Evolutionary conservation across 2,329 filamentous ascomycete genomes (phyloP), one percentile per base, ranked within the genome.

Genomic region (Fusarium sp.): DNA sequence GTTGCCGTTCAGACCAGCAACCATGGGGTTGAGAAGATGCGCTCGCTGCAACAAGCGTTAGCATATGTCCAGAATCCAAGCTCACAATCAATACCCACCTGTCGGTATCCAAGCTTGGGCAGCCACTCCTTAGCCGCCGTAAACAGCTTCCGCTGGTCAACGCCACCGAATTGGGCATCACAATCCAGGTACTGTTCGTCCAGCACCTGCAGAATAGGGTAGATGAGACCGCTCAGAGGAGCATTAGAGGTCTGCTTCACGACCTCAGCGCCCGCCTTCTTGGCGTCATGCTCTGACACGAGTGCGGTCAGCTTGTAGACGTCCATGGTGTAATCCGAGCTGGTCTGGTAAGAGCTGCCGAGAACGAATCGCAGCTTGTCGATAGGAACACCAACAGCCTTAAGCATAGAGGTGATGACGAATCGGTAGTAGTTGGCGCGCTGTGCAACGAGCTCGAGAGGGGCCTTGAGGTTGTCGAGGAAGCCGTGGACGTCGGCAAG

Each of bases 141-240:
- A 78, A 97, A 97, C 67, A 97, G 89, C 81, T 97, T 97, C 64
- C 93, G 84, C 82, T 97, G 94, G 75, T 97, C 95, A 56, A 91
- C 82, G 69, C 83, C 93, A 61, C 94, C 94, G 67, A 97, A 94
- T 76, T 99, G 93, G 2, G 88, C 91, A 78, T 99, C 95, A 4
- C 94, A 92, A 62, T 89, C 89, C 4, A 99, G 84, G 83, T 97
- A 89, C 82, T 96, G 86, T 82, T 98, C 95, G 76, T 98, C 95
- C 50, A 98, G 83, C 1, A 92, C 92, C 81, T 98, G 96, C 81
- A 99, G 71, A 10, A 81, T 75, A 8, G 81, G 81, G 76, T 82
- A 82, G 55, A 82, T 74, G 2, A 81, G 75, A 25, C 80, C 80
- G 53, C 80, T 89, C 42, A 95, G 79, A 1, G 91, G 87, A 6